Conservation (phyloP, 2,329 filamentous ascomycete species). For the Botrytis galanthina region DNA sequence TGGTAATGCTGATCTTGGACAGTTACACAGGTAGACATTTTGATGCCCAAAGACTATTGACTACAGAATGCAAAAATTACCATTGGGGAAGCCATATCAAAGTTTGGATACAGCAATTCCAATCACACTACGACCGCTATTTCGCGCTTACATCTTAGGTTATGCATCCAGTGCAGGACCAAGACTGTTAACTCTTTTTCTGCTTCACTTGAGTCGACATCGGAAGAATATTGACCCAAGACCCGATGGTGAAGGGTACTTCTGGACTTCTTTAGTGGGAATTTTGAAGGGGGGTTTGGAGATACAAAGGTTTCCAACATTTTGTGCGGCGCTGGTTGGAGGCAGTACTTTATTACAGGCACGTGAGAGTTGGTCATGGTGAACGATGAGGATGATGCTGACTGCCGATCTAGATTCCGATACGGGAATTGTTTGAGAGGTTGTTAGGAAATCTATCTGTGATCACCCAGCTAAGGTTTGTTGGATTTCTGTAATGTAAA, state of each 20-base stretch:
- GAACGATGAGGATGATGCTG: not conserved
- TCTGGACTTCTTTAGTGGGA: conserved; percentile 38
- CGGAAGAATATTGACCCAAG: conserved; percentile 32
- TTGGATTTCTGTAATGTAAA: not conserved
- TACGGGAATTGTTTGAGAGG: conserved; percentile 36
- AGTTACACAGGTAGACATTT: not conserved
- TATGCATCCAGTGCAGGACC: conserved; percentile 60
- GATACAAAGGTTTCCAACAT: conserved; percentile 57
- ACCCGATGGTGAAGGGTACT: conserved; percentile 32
- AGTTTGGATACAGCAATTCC: conserved; percentile 43
- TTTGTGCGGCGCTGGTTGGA: conserved; percentile 59
- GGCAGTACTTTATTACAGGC: conserved; percentile 62
- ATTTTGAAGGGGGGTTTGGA: conserved; percentile 54
- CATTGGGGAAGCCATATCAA: conserved; percentile 28
- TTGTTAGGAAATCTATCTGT: conserved; percentile 33
- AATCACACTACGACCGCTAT: conserved; percentile 51
- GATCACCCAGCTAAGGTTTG: conserved; percentile 32
- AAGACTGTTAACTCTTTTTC: conserved; percentile 52
- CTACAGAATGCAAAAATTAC: not conserved
- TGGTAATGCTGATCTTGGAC: not conserved
- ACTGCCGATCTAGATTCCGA: conserved; percentile 36
- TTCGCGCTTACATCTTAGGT: conserved; percentile 59
- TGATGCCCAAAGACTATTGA: not conserved
- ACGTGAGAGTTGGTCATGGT: conserved; percentile 32
- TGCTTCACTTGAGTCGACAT: conserved; percentile 47